phyloP scores from a whole-genome alignment of 257 asterid genomes.

The Solanum chmielewskii region DNA sequence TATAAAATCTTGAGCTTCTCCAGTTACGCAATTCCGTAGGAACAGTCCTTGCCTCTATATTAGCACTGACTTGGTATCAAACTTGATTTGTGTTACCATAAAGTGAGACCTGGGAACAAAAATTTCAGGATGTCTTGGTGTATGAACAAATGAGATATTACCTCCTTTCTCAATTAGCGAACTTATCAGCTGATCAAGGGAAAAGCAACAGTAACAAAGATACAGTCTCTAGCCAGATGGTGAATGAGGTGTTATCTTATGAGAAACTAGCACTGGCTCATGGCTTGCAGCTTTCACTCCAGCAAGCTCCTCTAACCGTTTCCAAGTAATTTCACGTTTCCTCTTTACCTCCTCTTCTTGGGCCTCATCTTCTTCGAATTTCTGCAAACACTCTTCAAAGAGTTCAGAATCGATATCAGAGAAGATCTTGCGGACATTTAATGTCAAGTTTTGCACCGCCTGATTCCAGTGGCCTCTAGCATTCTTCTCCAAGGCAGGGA shows the following conservation, averaged over 20 bases:
- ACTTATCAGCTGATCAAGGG: constrained; percentile 11
- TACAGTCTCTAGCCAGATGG: constrained; percentile 31
- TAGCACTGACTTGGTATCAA: constrained; percentile 15
- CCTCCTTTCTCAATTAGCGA: constrained; percentile 22
- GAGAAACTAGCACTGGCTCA: constrained; percentile 29
- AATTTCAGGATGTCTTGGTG: constrained; percentile 13
- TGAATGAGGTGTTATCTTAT: constrained; percentile 10
- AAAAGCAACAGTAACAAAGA: constrained; percentile 1
- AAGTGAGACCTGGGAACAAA: constrained; percentile 19
- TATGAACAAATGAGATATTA: constrained; percentile 9
- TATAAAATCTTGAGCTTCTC: constrained; percentile 19
- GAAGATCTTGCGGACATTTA: constrained; percentile 55
- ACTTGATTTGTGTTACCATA: constrained; percentile 7
- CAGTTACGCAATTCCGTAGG: constrained; percentile 29
- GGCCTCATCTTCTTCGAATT: constrained; percentile 46
- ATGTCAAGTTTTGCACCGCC: constrained; percentile 62
- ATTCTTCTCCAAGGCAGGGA: constrained; percentile 58
- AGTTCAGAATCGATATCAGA: constrained; percentile 56
- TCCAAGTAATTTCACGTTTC: constrained; percentile 61
- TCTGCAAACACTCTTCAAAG: constrained; percentile 50
- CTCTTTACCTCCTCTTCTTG: constrained; percentile 29
- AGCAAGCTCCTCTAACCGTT: constrained; percentile 56
- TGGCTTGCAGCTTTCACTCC: constrained; percentile 32
- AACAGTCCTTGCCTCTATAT: constrained; percentile 28
- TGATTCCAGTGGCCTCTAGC: constrained; percentile 67